Base-by-base conservation (phyloP, 208 protist genomes). In the Naegleria gruberi region DNA sequence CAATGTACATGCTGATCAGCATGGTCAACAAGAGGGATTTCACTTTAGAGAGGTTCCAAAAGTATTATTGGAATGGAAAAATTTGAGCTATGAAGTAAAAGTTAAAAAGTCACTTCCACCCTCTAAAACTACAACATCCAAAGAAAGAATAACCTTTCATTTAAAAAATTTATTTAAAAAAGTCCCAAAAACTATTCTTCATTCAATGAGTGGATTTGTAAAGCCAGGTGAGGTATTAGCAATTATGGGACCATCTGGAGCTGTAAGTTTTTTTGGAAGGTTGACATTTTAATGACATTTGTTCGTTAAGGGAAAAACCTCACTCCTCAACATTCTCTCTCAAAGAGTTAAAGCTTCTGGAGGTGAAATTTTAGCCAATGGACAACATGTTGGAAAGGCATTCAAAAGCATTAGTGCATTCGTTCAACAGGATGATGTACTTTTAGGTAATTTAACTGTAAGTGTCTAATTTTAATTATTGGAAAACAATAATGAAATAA, bases 381-480 rank as follows among this genome's bases (percentile, higher is more conserved):
- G 30, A 43, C 1, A n/a, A n/a, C 7, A n/a, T 37, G 42, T 34
- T 41, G 19, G 26, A 0, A 88, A 88, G 42, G 46, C 45, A 19
- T 88, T 88, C 10, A 3, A 26, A 43, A 30, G 19, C 4, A 77
- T 30, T n/a, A 37, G 65, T 37, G 96, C 95, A 43, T 97, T 97
- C 90, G 96, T 97, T 34, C 96, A 95, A 37, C 96, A 97, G 92
- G 96, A 98, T 84, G 96, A 97, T 93, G 96, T 95, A 19, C 93
- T 98, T 12, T 92, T 97, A 89, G 94, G 94, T 17, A 93, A 93
- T 26, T 89, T 97, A 37, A 98, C 96, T 19, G 30, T 77, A 17
- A 4, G 12, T 51, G 46, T 17, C 4, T 51, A 12, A 17, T 12
- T 51, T 17, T 51, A 17, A 51, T 4, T 17, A 51, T 51, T 12